A percentile compares a stretch with the other conserved stretches of the same genome.
Conservation (phyloP, 2,329 filamentous ascomycete species). For the Microdochium trichocladiopsis region DNA sequence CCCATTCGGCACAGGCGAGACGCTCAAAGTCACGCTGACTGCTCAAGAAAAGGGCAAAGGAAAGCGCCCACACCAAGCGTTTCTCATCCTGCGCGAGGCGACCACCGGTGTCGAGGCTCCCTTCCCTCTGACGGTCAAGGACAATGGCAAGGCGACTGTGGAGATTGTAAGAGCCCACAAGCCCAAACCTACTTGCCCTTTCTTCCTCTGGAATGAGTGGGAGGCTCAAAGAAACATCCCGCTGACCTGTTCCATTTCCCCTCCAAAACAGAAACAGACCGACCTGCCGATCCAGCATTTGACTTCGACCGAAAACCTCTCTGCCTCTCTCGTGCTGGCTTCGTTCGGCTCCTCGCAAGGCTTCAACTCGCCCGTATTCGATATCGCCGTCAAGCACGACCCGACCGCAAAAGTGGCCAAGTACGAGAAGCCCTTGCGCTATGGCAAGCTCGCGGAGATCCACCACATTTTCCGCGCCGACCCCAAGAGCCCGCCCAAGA, state of each 20-base stretch:
- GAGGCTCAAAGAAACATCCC: no score
- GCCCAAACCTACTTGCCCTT: no score
- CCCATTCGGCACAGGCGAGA: slow-evolving; percentile 59
- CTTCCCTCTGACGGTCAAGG: slow-evolving; percentile 77
- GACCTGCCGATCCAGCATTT: slow-evolving; percentile 84
- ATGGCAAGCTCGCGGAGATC: slow-evolving; percentile 78
- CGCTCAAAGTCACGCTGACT: slow-evolving; percentile 76
- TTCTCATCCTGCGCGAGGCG: slow-evolving; percentile 73
- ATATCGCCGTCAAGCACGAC: slow-evolving; percentile 61
- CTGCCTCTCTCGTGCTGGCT: slow-evolving; percentile 75
- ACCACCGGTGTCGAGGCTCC: slow-evolving; percentile 76
- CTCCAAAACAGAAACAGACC: slow-evolving; percentile 62
- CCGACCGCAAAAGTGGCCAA: slow-evolving; percentile 49
- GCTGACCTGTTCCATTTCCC: not conserved
- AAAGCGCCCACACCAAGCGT: slow-evolving; percentile 89
- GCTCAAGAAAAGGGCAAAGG: slow-evolving; percentile 70
- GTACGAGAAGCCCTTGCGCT: slow-evolving; percentile 67
- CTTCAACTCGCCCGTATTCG: slow-evolving; percentile 65
- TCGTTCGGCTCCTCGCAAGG: slow-evolving; percentile 73
- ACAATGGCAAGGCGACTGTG: slow-evolving; percentile 77
- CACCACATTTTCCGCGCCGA: slow-evolving; percentile 83
- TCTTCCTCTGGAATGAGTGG: no score
- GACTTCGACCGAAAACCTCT: slow-evolving; percentile 56
- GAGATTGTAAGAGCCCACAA: slow-evolving; percentile 68
- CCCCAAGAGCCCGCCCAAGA: slow-evolving; percentile 69